A percentile compares a stretch with the other conserved stretches of the same genome.
These are phyloP conservation scores for Metschnikowia corniflorae DNA, from an alignment of 805 yeast species.

Conservation along the genomic window DNA sequence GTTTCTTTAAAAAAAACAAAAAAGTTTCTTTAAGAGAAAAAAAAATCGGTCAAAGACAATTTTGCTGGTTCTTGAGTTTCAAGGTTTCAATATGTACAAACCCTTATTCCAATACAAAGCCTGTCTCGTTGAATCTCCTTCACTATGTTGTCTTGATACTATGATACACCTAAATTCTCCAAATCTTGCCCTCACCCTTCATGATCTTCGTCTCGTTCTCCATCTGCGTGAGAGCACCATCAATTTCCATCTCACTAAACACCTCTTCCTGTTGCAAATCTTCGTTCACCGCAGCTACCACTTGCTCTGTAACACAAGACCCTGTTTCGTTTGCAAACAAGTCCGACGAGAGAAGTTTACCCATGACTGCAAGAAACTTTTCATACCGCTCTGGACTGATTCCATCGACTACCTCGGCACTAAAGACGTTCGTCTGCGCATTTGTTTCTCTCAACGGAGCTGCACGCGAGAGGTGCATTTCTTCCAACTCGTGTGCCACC, in stretches of 20 bases:
- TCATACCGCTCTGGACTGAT: slow-evolving; percentile 34
- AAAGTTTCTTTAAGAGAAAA: too few species aligned
- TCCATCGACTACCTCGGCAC: slow-evolving; percentile 13
- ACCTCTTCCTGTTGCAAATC: slow-evolving; percentile 39
- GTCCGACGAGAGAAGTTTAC: slow-evolving; percentile 29
- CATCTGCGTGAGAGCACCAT: slow-evolving; percentile 31
- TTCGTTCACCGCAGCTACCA: slow-evolving; percentile 31
- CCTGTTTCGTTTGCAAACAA: slow-evolving; percentile 31
- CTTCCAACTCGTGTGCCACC: slow-evolving; percentile 26
- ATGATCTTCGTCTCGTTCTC: slow-evolving; percentile 34
- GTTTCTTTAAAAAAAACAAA: too few species aligned
- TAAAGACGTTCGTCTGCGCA: slow-evolving; percentile 16
- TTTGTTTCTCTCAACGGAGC: slow-evolving; percentile 26
- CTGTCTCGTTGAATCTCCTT: too few species aligned
- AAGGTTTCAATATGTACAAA: too few species aligned
- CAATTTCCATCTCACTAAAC: slow-evolving; percentile 29
- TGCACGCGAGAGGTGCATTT: slow-evolving; percentile 28
- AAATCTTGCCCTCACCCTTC: slow-evolving; percentile 38
- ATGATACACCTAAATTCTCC: slow-evolving; percentile 12
- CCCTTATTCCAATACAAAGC: too few species aligned
- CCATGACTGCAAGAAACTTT: slow-evolving; percentile 29
- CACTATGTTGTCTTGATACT: too few species aligned
- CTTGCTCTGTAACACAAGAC: slow-evolving; percentile 31
- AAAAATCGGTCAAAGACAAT: too few species aligned
- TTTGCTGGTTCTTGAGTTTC: too few species aligned